Evolutionary conservation across 352 stramenopile species (phyloP).

Genomic region (Thraustotheca clavata): DNA sequence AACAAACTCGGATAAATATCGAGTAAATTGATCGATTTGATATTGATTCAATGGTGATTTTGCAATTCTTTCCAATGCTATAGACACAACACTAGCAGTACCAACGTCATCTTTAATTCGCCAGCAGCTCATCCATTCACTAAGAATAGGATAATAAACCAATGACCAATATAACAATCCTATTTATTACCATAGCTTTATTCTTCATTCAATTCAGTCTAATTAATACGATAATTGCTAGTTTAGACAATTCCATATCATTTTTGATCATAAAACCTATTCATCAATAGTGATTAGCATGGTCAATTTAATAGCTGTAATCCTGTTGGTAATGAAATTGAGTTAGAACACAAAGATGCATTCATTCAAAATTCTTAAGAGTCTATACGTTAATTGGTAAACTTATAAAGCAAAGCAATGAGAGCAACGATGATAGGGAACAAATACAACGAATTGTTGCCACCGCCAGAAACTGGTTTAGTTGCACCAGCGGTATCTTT

Average conservation of each 20-base stretch:
- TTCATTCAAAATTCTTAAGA: no score
- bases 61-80: neutral
- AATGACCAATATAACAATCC: no score
- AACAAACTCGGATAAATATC: conserved; percentile 8
- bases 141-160: neutral
- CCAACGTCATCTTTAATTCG: neutral
- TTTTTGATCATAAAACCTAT: no score
- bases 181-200: no score
- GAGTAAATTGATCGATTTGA: neutral
- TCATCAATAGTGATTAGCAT: no score
- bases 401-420: neutral
- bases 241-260: no score
- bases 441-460: neutral
- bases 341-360: no score
- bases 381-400: neutral
- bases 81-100: neutral
- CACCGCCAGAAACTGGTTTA: neutral
- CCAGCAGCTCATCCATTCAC: conserved; percentile 2
- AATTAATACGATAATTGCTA: no score
- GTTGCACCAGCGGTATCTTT: neutral
- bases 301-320: no score
- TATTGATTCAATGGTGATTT: neutral
- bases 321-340: no score
- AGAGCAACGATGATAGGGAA: neutral
- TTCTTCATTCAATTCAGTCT: no score